Evolutionary conservation across 805 yeast species (phyloP).

Genomic region (Ogataea wickerhamii): DNA sequence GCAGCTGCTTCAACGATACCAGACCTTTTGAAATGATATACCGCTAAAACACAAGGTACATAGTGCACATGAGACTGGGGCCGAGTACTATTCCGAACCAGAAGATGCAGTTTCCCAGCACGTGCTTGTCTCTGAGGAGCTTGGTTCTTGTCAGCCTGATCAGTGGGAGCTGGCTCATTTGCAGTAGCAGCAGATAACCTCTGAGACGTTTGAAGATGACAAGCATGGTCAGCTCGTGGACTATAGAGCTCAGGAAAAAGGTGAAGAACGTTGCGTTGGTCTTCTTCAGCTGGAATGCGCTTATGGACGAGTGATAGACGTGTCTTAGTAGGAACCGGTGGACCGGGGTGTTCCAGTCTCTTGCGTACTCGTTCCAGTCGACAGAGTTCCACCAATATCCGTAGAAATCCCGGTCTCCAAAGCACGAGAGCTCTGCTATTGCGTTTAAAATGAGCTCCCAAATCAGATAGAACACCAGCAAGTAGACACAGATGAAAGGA

Average conservation of each 20-base stretch:
- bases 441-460: constrained; percentile 94
- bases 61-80: constrained; percentile 81
- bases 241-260: constrained; percentile 70
- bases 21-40: constrained; percentile 94
- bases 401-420: constrained; percentile 89
- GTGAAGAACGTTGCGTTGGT: constrained; percentile 71
- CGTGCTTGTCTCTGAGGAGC: constrained; percentile 50
- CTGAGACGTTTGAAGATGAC: constrained; percentile 76
- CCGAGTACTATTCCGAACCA: constrained; percentile 92
- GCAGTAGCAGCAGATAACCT: constrained; percentile 75
- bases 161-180: constrained; percentile 85
- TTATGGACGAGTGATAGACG: constrained; percentile 87
- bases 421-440: constrained; percentile 81
- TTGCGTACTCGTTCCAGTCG: constrained; percentile 88
- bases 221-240: constrained; percentile 92
- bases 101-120: constrained; percentile 76
- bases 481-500: constrained; percentile 69
- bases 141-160: constrained; percentile 59
- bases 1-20: constrained; percentile 89
- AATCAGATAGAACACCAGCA: constrained; percentile 79
- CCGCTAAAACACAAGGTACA: constrained; percentile 74
- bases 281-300: constrained; percentile 66
- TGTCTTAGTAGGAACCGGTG: constrained; percentile 86
- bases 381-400: constrained; percentile 98
- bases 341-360: constrained; percentile 94